phyloP scores from a whole-genome alignment of 2,329 filamentous ascomycete genomes.

The Penicillium sp. region DNA sequence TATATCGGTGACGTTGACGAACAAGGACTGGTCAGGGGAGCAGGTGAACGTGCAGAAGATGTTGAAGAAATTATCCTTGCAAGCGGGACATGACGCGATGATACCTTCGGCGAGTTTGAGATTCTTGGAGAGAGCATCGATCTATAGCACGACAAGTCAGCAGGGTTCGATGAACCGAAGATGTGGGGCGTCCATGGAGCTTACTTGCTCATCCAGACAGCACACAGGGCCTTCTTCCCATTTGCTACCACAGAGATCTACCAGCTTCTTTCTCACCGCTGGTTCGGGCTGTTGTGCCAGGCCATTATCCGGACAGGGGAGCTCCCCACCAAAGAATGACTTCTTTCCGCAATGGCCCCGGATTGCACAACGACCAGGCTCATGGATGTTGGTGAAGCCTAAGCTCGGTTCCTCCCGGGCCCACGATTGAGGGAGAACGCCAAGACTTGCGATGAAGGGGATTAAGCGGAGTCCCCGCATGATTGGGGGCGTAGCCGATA shows the following conservation, averaged over 20 bases:
- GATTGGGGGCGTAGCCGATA: too few relatives aligned
- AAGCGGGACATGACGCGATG: slow-evolving; percentile 88
- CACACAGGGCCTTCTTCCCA: slow-evolving; percentile 80
- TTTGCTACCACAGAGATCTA: slow-evolving; percentile 75
- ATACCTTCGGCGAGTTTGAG: slow-evolving; percentile 79
- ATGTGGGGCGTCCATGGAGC: too few relatives aligned
- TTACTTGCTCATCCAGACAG: slow-evolving; percentile 67
- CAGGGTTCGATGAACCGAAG: too few relatives aligned
- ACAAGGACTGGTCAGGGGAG: slow-evolving; percentile 90
- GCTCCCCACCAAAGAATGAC: slow-evolving; percentile 75
- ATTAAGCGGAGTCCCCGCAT: too few relatives aligned
- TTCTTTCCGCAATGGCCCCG: slow-evolving; percentile 85
- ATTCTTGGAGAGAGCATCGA: slow-evolving; percentile 72
- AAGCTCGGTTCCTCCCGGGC: too few relatives aligned
- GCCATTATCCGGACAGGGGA: slow-evolving; percentile 88
- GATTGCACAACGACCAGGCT: slow-evolving; percentile 80
- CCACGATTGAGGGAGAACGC: too few relatives aligned
- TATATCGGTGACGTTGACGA: slow-evolving; percentile 80
- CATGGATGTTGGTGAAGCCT: slow-evolving; percentile 61
- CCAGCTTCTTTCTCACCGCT: slow-evolving; percentile 64
- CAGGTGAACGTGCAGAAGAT: slow-evolving; percentile 97
- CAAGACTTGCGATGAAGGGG: too few relatives aligned
- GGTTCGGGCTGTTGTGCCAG: slow-evolving; percentile 65
- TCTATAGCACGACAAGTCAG: slow-evolving; percentile 42
- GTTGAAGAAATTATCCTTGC: slow-evolving; percentile 97